These are phyloP conservation scores for Phytophthora tentaculata DNA, from an alignment of 352 stramenopile species.

Conservation along the genomic window DNA sequence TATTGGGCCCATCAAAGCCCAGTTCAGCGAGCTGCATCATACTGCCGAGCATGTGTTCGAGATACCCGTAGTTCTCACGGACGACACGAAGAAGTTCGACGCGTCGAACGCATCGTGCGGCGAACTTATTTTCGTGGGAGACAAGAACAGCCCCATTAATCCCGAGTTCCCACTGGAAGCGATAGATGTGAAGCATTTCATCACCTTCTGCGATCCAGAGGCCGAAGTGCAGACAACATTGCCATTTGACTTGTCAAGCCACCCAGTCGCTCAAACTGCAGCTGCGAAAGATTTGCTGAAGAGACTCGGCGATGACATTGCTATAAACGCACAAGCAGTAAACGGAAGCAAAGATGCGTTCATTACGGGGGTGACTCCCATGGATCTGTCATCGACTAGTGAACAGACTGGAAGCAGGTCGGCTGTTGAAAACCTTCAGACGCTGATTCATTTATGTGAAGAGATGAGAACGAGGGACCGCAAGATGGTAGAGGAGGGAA, in stretches of 20 bases:
- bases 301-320: slow-evolving; percentile 92
- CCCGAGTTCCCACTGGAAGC: slow-evolving; percentile 77
- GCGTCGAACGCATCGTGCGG: slow-evolving; percentile 85
- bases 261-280: slow-evolving; percentile 91
- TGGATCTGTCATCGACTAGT: slow-evolving; percentile 40
- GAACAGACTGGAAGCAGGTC: slow-evolving; percentile 11
- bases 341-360: slow-evolving; percentile 83
- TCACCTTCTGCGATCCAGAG: slow-evolving; percentile 81
- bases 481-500: slow-evolving; percentile 54
- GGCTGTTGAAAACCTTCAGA: slow-evolving; percentile 44
- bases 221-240: slow-evolving; percentile 54
- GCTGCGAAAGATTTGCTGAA: slow-evolving; percentile 95
- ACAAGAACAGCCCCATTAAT: slow-evolving; percentile 48
- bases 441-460: slow-evolving; percentile 61
- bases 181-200: slow-evolving; percentile 71
- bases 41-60: slow-evolving; percentile 41
- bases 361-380: slow-evolving; percentile 64
- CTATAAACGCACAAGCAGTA: slow-evolving; percentile 75
- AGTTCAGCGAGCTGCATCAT: slow-evolving; percentile 70
- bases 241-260: slow-evolving; percentile 93
- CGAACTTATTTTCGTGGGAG: slow-evolving; percentile 45
- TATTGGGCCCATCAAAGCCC: slow-evolving; percentile 62
- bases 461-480: slow-evolving; percentile 61
- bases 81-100: slow-evolving; percentile 46
- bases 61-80: slow-evolving; percentile 23